Base-by-base conservation (phyloP, 805 yeast species). In the Myxozyma kluyveri region DNA sequence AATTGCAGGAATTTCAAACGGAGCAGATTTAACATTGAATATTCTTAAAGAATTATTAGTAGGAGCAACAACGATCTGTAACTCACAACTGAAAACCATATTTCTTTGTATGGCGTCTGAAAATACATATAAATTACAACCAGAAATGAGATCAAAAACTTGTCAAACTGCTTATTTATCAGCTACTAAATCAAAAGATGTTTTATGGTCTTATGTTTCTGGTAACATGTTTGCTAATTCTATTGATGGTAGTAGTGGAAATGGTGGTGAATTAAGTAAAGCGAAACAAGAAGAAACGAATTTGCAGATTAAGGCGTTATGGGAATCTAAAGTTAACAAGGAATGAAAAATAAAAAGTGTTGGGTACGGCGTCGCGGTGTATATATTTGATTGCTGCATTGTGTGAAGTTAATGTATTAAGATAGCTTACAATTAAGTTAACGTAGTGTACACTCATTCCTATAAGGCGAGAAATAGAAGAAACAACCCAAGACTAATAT, bases 161-260 rank as follows among this genome's bases (percentile, higher is more conserved):
- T 45, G 57, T 4, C 23, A 32, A 19, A 54, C 56, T 10, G 59
- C 52, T 3, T 51, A 47, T 18, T 29, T 45, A 22, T 47, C 38
- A 31, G 61, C 61, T 3, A 45, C 46, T 21, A 33, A 26, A 27
- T 32, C 42, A 14, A 43, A 50, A 26, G 60, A 57, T 40, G 47
- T 43, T 4, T 31, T 57, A 24, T 57, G 61, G 61, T 51, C 57
- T 42, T 57, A 54, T 53, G 33, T 57, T 27, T 18, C 54, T 5
- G 59, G 60, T 4, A 12, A 3, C 5, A 26, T 29, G 21, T 24
- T 32, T n/a, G 29, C 43, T 24, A 45, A 52, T 17, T 44, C 33
- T 18, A 17, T 46, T 37, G 31, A 17, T 7, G 10, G 10, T 19
- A n/a, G n/a, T n/a, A n/a, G n/a, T n/a, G 14, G 33, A 9, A 43